Percentiles rank a stretch among this genome's conserved stretches.
These are phyloP conservation scores for Scutellaria minor DNA, from an alignment of 257 asterid genomes.

Conservation along the genomic window DNA sequence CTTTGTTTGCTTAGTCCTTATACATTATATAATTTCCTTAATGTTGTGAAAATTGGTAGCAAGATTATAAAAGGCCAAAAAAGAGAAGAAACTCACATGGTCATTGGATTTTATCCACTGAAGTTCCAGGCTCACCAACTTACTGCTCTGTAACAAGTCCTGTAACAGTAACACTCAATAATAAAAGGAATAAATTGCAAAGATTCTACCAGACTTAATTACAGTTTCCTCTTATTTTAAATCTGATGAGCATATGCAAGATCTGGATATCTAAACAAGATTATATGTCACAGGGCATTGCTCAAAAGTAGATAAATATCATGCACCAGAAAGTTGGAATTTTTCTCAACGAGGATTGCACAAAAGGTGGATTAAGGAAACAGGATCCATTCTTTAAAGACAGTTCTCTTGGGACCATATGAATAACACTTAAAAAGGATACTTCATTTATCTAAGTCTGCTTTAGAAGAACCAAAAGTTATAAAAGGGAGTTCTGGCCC, in stretches of 20 bases:
- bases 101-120: slow-evolving; percentile 86
- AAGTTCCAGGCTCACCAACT: slow-evolving; percentile 75
- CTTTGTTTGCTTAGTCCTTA: slow-evolving; percentile 12
- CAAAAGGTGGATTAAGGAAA: slow-evolving; percentile 8
- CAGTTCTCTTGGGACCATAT: slow-evolving; percentile 2
- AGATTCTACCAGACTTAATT: not conserved
- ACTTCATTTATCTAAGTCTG: not conserved
- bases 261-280: slow-evolving; percentile 13
- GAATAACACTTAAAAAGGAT: slow-evolving; percentile 13
- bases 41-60: not conserved
- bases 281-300: slow-evolving; percentile 1
- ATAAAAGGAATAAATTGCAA: slow-evolving; percentile 24
- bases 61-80: not conserved
- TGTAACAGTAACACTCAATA: slow-evolving; percentile 45
- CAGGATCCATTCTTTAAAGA: slow-evolving; percentile 6
- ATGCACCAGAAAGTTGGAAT: not conserved
- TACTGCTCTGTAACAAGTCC: slow-evolving; percentile 68
- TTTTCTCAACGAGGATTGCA: not conserved
- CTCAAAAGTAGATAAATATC: slow-evolving; percentile 2
- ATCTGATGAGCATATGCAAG: slow-evolving; percentile 18
- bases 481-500: not conserved
- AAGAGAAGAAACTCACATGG: slow-evolving; percentile 59
- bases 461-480: not conserved
- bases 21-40: slow-evolving; percentile 15
- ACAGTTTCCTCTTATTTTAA: not conserved